A percentile compares a stretch with the other conserved stretches of the same genome.
Evolutionary conservation across 208 protist genomes (phyloP).

Genomic region (Trypanosoma caninum): DNA sequence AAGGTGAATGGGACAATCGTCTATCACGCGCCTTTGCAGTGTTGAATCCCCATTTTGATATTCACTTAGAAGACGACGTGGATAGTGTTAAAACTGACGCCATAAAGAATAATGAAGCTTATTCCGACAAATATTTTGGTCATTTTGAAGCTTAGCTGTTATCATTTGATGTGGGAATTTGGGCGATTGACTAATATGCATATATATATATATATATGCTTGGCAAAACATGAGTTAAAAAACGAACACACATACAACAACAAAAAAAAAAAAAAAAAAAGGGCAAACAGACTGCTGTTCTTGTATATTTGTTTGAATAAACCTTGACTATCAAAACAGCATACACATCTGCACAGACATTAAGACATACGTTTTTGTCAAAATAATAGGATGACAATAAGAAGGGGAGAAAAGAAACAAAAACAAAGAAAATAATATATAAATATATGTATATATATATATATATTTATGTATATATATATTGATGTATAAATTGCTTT

Average conservation of each 20-base stretch:
- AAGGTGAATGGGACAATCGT: slow-evolving; percentile 25
- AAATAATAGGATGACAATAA: background rate
- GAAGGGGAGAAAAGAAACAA: slow-evolving; percentile 6
- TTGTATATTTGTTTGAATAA: too few relatives aligned
- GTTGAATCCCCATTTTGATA: slow-evolving; percentile 12
- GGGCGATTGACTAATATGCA: too few relatives aligned
- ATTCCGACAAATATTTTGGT: too few relatives aligned
- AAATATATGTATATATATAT: background rate
- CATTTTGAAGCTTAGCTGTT: too few relatives aligned
- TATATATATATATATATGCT: background rate
- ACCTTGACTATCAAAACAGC: background rate
- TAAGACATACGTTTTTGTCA: background rate
- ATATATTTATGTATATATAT: background rate
- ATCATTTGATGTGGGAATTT: too few relatives aligned
- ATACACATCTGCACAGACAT: background rate
- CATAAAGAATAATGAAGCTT: too few relatives aligned
- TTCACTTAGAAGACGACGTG: background rate
- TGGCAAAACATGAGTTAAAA: too few relatives aligned
- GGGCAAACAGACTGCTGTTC: too few relatives aligned
- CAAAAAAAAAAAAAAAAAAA: too few relatives aligned
- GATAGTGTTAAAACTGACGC: background rate
- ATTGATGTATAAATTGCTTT: background rate
- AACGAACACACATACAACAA: too few relatives aligned
- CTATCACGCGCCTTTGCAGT: slow-evolving; percentile 11
- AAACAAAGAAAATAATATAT: slow-evolving; percentile 16